Evolutionary conservation across 345 rosid genomes (phyloP).

Genomic region (Gossypium mustelinum): DNA sequence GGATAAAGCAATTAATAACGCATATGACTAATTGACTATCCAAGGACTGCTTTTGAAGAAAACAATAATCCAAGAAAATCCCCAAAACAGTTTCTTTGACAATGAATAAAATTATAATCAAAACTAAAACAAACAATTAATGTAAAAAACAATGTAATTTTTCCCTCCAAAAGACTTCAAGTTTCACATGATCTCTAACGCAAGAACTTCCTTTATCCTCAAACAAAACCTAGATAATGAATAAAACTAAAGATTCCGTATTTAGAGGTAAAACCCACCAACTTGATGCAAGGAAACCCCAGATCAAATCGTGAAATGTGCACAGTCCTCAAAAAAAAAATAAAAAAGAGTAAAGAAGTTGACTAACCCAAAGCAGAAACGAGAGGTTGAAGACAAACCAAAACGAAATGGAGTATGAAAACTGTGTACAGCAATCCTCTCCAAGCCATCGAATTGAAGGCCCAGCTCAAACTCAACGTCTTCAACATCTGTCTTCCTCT

Average conservation of each 20-base stretch:
- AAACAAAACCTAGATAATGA: neutral
- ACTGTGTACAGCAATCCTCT: constrained; percentile 55
- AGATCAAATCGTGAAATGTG: constrained; percentile 4
- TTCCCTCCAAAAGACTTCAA: neutral
- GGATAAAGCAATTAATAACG: neutral
- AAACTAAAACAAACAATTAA: neutral
- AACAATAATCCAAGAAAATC: neutral
- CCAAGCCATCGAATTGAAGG: constrained; percentile 67
- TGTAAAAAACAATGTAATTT: neutral
- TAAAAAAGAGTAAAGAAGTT: neutral
- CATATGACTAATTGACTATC: neutral
- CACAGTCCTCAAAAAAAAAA: neutral
- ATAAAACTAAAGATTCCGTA: neutral
- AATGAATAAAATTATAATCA: neutral
- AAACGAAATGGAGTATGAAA: constrained; percentile 66
- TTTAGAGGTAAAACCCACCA: neutral
- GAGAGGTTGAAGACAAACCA: constrained; percentile 83
- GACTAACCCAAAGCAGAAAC: constrained; percentile 72
- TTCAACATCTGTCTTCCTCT: constrained; percentile 34
- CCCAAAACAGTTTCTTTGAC: neutral
- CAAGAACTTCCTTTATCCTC: constrained; percentile 6
- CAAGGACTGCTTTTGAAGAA: neutral
- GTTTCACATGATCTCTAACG: neutral
- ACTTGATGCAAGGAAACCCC: neutral
- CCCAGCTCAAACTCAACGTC: constrained; percentile 28